phyloP scores from a whole-genome alignment of 768 basidiomycete species.

The Suillus discolor region DNA sequence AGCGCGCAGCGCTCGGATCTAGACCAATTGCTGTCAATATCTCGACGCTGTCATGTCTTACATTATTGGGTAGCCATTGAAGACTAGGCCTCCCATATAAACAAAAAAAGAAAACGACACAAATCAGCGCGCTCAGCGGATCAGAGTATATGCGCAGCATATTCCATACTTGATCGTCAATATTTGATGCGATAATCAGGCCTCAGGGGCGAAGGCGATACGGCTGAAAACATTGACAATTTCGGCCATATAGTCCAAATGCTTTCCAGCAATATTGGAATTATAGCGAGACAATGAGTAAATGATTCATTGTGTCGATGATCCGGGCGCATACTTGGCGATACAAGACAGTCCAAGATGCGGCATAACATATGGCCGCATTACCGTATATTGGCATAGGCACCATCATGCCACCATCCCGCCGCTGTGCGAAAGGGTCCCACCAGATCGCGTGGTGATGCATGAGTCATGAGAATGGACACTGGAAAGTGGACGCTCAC shows the following conservation, averaged over 20 bases:
- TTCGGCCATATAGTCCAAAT: not conserved
- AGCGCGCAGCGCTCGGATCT: not conserved
- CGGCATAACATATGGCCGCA: not conserved
- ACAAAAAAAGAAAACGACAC: not conserved
- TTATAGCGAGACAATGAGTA: not conserved
- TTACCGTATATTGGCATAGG: not conserved
- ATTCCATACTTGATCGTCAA: not conserved
- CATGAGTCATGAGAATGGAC: not conserved
- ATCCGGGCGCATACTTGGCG: not conserved
- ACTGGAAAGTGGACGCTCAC: not conserved
- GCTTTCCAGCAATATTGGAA: not conserved
- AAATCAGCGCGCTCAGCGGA: not conserved
- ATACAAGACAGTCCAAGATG: not conserved
- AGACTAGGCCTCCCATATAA: not conserved
- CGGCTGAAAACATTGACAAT: not conserved
- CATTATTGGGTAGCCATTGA: not conserved
- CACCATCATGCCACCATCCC: not conserved
- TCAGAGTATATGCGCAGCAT: not conserved
- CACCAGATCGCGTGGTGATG: not conserved
- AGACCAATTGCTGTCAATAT: not conserved
- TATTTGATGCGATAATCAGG: not conserved
- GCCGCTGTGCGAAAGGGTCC: not conserved
- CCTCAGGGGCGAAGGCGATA: not conserved
- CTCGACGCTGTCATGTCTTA: not conserved
- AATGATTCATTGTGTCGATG: not conserved